phyloP scores from a whole-genome alignment of 2,329 filamentous ascomycete species.

The Cordyceps farinosa region DNA sequence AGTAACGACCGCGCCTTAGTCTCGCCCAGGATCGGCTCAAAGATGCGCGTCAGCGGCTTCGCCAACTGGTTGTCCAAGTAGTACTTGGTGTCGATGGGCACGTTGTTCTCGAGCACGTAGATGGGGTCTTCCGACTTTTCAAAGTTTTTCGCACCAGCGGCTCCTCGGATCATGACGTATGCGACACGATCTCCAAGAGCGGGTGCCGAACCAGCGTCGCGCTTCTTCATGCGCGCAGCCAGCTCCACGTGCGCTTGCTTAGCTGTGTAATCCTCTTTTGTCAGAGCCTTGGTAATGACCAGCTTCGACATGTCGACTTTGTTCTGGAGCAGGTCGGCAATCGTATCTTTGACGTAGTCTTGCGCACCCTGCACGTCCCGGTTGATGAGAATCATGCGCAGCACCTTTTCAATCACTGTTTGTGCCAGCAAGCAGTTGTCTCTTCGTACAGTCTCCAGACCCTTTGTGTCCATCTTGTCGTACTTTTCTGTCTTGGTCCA shows the following conservation, averaged over 20 bases:
- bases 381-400: constrained; percentile 94
- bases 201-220: constrained; percentile 90
- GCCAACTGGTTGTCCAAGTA: constrained; percentile 98
- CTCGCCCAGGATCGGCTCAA: constrained; percentile 95
- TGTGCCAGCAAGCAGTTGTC: constrained; percentile 96
- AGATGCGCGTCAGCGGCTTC: constrained; percentile 90
- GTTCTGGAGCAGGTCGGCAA: constrained; percentile 92
- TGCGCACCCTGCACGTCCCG: constrained; percentile 86
- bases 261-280: constrained; percentile 82
- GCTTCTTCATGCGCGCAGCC: constrained; percentile 93
- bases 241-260: constrained; percentile 97
- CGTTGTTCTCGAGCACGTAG: constrained; percentile 93
- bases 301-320: constrained; percentile 99
- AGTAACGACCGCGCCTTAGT: constrained; percentile 83
- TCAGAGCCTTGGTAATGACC: constrained; percentile 95
- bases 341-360: constrained; percentile 96
- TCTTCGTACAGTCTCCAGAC: constrained; percentile 95
- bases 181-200: constrained; percentile 92
- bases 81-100: constrained; percentile 97
- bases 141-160: constrained; percentile 87
- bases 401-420: constrained; percentile 93
- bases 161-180: constrained; percentile 95
- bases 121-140: constrained; percentile 97
- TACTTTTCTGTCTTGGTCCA: constrained; percentile 94
- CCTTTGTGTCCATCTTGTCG: constrained; percentile 99